Evolutionary conservation across 2,329 filamentous ascomycete genomes (phyloP).

Genomic region (Trichoderma asperellum): DNA sequence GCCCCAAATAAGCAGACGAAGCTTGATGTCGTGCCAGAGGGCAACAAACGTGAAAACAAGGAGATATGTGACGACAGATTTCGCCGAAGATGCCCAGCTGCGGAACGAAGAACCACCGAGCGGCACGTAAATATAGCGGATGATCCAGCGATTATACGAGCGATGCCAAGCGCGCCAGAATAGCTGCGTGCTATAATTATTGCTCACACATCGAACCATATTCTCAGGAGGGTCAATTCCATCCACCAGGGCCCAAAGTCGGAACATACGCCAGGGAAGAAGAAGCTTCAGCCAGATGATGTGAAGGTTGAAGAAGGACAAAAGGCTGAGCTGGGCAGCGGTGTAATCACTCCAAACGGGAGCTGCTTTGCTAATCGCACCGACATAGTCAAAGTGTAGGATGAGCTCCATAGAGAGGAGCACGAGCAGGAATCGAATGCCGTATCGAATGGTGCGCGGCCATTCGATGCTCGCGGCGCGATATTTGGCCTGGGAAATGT

Average conservation of each 20-base stretch:
- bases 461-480: conserved; percentile 70
- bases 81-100: conserved; percentile 51
- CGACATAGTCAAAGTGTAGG: conserved; percentile 89
- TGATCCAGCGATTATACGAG: conserved; percentile 90
- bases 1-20: conserved; percentile 90
- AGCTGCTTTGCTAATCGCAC: conserved; percentile 82
- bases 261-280: conserved; percentile 97
- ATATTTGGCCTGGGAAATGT: conserved; percentile 83
- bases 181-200: conserved; percentile 87
- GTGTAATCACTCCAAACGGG: conserved; percentile 85
- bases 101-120: conserved; percentile 71
- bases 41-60: conserved; percentile 95
- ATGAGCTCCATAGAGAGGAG: conserved; percentile 89
- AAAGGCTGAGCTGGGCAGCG: conserved; percentile 82
- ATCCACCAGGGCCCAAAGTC: conserved; percentile 91
- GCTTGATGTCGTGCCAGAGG: conserved; percentile 95
- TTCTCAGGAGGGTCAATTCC: conserved; percentile 96
- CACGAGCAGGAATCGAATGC: conserved; percentile 75
- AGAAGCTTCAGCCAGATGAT: conserved; percentile 98
- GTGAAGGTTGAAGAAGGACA: conserved; percentile 95
- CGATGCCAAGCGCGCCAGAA: conserved; percentile 99
- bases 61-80: conserved; percentile 74
- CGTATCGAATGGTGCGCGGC: conserved; percentile 77
- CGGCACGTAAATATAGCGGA: conserved; percentile 92
- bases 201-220: conserved; percentile 93